Evolutionary conservation across 768 basidiomycete species (phyloP).

Genomic region (Psilocybe cyanescens): DNA sequence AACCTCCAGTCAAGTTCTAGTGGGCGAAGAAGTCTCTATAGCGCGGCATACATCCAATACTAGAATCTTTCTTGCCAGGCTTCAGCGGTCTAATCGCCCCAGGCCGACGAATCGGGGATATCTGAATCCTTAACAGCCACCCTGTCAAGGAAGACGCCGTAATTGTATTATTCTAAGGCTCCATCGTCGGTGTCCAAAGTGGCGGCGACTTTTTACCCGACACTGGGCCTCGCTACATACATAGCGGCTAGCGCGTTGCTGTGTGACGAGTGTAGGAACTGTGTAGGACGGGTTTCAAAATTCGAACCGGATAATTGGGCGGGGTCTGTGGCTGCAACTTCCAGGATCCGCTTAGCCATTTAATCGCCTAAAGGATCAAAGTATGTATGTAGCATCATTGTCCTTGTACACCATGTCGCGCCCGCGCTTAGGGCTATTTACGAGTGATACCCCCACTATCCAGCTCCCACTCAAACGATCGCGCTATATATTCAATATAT

Average conservation of each 20-base stretch:
- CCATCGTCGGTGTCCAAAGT: background rate
- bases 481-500: background rate
- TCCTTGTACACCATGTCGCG: background rate
- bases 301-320: background rate
- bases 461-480: background rate
- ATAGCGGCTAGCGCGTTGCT: background rate
- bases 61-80: no score
- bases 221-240: background rate
- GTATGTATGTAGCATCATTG: background rate
- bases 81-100: no score
- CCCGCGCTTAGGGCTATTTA: background rate
- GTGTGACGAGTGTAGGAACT: no score
- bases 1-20: background rate
- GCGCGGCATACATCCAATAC: background rate
- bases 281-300: no score
- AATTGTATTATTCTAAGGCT: no score
- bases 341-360: background rate
- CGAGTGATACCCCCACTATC: background rate
- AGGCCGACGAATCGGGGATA: no score
- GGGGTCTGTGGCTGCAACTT: background rate
- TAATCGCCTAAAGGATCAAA: background rate
- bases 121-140: background rate
- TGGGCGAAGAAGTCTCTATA: background rate
- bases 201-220: background rate
- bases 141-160: background rate